These are phyloP conservation scores for Avicennia marina DNA, from an alignment of 257 asterid genomes.

Conservation along the genomic window DNA sequence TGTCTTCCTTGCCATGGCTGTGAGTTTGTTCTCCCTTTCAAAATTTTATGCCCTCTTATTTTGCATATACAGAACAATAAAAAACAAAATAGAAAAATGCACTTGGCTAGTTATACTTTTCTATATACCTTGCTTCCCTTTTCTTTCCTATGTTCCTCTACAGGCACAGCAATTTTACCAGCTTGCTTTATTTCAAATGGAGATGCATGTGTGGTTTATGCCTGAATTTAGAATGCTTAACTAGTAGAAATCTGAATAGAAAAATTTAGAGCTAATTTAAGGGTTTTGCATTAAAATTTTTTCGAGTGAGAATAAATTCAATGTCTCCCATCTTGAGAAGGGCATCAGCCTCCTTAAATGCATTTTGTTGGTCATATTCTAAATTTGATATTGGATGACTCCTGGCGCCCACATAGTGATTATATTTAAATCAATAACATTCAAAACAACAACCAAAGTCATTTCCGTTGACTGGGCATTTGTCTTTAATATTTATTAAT, in stretches of 20 bases:
- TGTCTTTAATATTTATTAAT: too few relatives aligned
- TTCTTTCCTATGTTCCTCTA: conserved; percentile 11
- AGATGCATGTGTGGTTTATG: conserved; percentile 7
- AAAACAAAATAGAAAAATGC: conserved; percentile 2
- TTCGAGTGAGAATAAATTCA: too few relatives aligned
- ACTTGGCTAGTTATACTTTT: conserved; percentile 14
- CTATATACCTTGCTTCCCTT: conserved; percentile 15
- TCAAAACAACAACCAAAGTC: too few relatives aligned
- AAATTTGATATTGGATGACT: conserved; percentile 13
- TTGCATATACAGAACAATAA: too few relatives aligned
- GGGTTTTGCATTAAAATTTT: too few relatives aligned
- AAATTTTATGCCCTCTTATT: conserved; percentile 2
- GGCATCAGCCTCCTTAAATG: neutral
- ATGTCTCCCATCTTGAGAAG: conserved; percentile 11
- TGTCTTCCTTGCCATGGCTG: conserved; percentile 81
- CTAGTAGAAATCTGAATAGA: neutral
- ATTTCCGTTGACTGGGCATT: too few relatives aligned
- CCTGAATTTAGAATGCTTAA: conserved; percentile 5
- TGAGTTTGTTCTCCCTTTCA: conserved; percentile 35
- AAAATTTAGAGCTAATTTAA: too few relatives aligned
- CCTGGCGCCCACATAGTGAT: too few relatives aligned
- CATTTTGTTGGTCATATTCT: conserved; percentile 8
- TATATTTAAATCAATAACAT: too few relatives aligned
- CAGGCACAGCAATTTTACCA: conserved; percentile 6
- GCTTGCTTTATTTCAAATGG: conserved; percentile 10